Percentiles rank a stretch among this genome's conserved stretches.
phyloP scores from a whole-genome alignment of 1,139 yeast species.

The Magnusiomyces tetraspermus region DNA sequence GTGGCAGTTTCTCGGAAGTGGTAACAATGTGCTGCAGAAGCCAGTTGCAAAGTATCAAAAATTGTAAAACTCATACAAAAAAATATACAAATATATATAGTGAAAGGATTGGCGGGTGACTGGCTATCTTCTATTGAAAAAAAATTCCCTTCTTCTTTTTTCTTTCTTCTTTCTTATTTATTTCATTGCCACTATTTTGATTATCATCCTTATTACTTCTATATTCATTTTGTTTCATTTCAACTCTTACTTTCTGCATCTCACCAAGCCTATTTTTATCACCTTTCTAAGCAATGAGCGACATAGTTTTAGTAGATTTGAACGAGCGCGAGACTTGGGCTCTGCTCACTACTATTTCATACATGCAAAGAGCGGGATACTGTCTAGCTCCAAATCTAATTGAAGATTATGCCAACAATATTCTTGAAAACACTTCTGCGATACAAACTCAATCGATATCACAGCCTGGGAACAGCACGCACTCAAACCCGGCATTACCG shows the following conservation, averaged over 20 bases:
- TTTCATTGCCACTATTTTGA: background rate
- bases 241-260: too few species aligned
- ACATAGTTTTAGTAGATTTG: slow-evolving; percentile 3
- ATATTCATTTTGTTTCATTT: too few species aligned
- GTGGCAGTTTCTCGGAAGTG: too few species aligned
- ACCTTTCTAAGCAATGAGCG: background rate
- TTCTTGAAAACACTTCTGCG: slow-evolving; percentile 1
- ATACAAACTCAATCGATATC: too few species aligned
- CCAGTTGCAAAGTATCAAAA: too few species aligned
- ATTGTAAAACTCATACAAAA: too few species aligned
- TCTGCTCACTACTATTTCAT: slow-evolving; percentile 3
- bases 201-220: background rate
- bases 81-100: too few species aligned
- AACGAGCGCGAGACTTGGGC: slow-evolving; percentile 6
- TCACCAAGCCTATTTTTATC: too few species aligned
- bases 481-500: background rate
- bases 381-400: slow-evolving; percentile 4
- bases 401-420: slow-evolving; percentile 10
- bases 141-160: background rate
- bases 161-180: background rate
- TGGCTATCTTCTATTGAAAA: too few species aligned
- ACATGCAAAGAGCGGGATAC: slow-evolving; percentile 5
- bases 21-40: too few species aligned
- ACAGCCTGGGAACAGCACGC: background rate
- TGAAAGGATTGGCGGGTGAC: too few species aligned